Evolutionary conservation across 805 yeast genomes (phyloP).

Genomic region (Pachysolen tannophilus): DNA sequence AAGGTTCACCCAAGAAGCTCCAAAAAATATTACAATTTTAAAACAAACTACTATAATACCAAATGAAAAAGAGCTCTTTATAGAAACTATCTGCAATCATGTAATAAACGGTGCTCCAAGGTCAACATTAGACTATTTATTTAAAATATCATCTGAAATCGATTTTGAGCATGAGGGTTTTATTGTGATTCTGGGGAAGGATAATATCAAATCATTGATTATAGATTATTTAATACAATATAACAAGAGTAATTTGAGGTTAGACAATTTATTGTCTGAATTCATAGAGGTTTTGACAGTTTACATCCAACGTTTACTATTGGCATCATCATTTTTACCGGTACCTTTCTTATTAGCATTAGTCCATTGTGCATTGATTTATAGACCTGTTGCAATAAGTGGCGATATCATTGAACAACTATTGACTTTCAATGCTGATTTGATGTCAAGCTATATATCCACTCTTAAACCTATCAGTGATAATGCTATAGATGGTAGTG

Average conservation of each 20-base stretch:
- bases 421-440: constrained; percentile 18
- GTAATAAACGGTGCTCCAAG: constrained; percentile 26
- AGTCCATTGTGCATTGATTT: constrained; percentile 45
- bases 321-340: constrained; percentile 21
- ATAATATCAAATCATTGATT: constrained; percentile 24
- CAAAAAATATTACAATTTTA: constrained; percentile 13
- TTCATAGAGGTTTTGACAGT: constrained; percentile 27
- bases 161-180: constrained; percentile 18
- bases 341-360: constrained; percentile 57
- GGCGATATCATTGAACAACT: constrained; percentile 25
- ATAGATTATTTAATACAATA: constrained; percentile 33
- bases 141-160: constrained; percentile 24
- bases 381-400: constrained; percentile 55
- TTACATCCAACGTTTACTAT: constrained; percentile 18
- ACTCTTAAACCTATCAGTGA: constrained; percentile 18
- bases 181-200: constrained; percentile 19
- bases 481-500: constrained; percentile 9
- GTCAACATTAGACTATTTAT: constrained; percentile 25
- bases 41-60: constrained; percentile 21
- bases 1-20: neutral
- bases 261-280: constrained; percentile 41
- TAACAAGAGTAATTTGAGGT: constrained; percentile 33
- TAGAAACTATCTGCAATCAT: constrained; percentile 26
- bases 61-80: constrained; percentile 30
- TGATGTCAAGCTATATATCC: constrained; percentile 16